Conservation (phyloP, 345 rosid genomes). For the Euphorbia peplus region DNA sequence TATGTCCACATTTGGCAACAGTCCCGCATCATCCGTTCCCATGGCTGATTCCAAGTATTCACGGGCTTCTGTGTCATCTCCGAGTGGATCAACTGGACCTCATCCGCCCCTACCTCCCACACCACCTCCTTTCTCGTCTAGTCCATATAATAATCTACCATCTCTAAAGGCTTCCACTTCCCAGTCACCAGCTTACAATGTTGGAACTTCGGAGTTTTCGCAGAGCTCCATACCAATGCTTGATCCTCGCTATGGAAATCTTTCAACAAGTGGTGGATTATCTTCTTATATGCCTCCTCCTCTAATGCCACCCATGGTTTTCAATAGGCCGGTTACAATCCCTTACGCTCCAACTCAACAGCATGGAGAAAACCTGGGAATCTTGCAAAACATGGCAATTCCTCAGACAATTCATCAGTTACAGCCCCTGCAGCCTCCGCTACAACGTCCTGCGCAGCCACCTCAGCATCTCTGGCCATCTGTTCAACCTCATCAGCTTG, state of each 20-base stretch:
- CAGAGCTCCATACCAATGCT: conserved; percentile 37
- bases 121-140: conserved; percentile 79
- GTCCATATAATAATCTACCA: conserved; percentile 51
- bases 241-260: conserved; percentile 49
- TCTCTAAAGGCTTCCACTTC: conserved; percentile 54
- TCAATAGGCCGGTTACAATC: conserved; percentile 60
- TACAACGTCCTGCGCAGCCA: conserved; percentile 79
- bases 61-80: conserved; percentile 43
- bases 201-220: conserved; percentile 56
- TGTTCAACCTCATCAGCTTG: conserved; percentile 53
- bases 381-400: conserved; percentile 50
- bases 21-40: conserved; percentile 34
- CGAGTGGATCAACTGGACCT: conserved; percentile 72
- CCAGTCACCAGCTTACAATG: conserved; percentile 53
- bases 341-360: conserved; percentile 53
- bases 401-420: conserved; percentile 67
- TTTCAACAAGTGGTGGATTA: conserved; percentile 55
- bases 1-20: conserved; percentile 32
- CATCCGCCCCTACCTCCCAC: conserved; percentile 83
- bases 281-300: conserved; percentile 59
- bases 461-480: conserved; percentile 80
- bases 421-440: conserved; percentile 73
- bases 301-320: conserved; percentile 62
- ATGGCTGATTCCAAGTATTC: conserved; percentile 42
- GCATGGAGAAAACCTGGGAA: conserved; percentile 52